phyloP scores from a whole-genome alignment of 1,139 yeast genomes.

The Candida sojae region DNA sequence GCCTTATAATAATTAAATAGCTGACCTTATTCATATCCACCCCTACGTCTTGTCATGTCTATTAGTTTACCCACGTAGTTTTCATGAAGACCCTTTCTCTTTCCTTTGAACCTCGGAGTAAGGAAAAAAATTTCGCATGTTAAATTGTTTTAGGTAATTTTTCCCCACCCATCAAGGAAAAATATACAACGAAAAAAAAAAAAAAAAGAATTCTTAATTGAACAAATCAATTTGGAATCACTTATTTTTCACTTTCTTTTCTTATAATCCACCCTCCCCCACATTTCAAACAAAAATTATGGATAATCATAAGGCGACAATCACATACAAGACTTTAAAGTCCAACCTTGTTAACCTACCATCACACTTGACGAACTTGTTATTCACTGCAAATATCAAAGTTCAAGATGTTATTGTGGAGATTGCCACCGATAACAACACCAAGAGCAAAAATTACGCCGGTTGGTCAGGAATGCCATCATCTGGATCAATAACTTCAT shows the following conservation, averaged over 20 bases:
- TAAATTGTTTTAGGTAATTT: neutral
- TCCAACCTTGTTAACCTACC: constrained; percentile 66
- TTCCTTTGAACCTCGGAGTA: neutral
- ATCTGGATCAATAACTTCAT: constrained; percentile 25
- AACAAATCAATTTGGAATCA: neutral
- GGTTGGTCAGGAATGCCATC: constrained; percentile 82
- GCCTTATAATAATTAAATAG: no score
- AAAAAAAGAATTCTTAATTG: neutral
- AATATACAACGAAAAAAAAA: neutral
- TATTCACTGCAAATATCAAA: constrained; percentile 55
- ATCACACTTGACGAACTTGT: constrained; percentile 43
- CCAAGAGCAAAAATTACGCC: constrained; percentile 39
- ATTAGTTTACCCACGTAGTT: no score
- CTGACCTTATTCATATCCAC: no score
- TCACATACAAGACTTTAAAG: constrained; percentile 38
- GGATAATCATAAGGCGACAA: constrained; percentile 40
- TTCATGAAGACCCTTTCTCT: no score
- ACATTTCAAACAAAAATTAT: constrained; percentile 17
- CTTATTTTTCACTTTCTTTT: constrained; percentile 1
- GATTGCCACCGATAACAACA: constrained; percentile 25
- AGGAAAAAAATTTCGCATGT: neutral
- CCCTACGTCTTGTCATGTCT: no score
- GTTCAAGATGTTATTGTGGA: constrained; percentile 66
- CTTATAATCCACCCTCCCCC: neutral
- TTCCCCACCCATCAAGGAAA: neutral